phyloP scores from a whole-genome alignment of 495 filamentous ascomycete species.

The Penicillium goetzii region DNA sequence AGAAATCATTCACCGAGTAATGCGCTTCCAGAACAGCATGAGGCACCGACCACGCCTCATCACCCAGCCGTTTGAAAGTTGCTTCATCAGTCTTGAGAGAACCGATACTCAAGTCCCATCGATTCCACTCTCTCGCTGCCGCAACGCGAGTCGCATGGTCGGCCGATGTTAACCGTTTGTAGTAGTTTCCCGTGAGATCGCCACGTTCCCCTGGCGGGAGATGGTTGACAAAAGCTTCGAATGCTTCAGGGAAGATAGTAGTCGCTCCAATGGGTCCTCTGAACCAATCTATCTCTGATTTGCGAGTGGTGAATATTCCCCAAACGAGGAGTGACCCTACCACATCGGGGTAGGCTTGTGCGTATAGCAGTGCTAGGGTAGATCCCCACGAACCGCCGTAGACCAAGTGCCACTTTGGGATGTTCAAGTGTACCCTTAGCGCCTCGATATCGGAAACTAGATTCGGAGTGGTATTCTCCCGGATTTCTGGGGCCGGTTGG shows the following conservation, averaged over 20 bases:
- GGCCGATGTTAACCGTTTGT: constrained; percentile 32
- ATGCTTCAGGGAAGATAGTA: constrained; percentile 46
- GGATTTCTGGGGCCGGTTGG: constrained; percentile 38
- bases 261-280: constrained; percentile 26
- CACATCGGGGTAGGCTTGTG: constrained; percentile 43
- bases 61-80: constrained; percentile 29
- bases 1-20: constrained; percentile 44
- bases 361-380: constrained; percentile 46
- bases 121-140: constrained; percentile 37
- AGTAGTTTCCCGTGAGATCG: constrained; percentile 36
- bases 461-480: constrained; percentile 49
- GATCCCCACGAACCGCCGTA: constrained; percentile 56
- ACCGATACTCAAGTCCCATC: constrained; percentile 41
- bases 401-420: constrained; percentile 50
- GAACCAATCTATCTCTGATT: constrained; percentile 37
- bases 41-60: constrained; percentile 41
- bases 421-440: constrained; percentile 42
- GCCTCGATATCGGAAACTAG: constrained; percentile 50
- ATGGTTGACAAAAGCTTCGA: constrained; percentile 39
- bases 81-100: constrained; percentile 29
- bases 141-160: constrained; percentile 10
- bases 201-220: constrained; percentile 39
- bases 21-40: constrained; percentile 46
- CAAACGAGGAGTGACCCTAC: constrained; percentile 41
- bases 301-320: constrained; percentile 44